Conservation (phyloP, 2,329 filamentous ascomycete species). For the Colletotrichum destructivum region DNA sequence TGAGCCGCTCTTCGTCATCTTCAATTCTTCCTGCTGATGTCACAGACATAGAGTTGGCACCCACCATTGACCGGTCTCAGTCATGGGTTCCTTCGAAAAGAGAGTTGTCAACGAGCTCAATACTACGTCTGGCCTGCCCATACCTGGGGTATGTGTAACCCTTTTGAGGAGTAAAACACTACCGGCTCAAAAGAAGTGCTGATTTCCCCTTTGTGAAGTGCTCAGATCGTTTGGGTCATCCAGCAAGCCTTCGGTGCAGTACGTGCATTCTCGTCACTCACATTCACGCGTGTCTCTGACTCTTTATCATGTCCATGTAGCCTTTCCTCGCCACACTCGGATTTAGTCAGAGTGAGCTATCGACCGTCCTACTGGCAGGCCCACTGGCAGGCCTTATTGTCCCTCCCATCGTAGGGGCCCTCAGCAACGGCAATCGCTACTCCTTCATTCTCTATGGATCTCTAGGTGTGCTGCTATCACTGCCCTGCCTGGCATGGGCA, state of each 20-base stretch:
- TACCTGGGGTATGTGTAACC: background rate
- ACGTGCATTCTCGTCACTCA: background rate
- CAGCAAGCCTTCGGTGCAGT: background rate
- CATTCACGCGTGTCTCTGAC: background rate
- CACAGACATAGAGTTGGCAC: too few relatives aligned
- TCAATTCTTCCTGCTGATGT: too few relatives aligned
- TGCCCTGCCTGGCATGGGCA: background rate
- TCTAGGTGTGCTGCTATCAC: background rate
- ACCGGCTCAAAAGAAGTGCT: too few relatives aligned
- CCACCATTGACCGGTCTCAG: too few relatives aligned
- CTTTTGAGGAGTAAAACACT: too few relatives aligned
- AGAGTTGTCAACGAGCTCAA: too few relatives aligned
- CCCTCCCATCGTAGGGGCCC: background rate
- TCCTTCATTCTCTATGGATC: background rate
- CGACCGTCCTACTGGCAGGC: background rate
- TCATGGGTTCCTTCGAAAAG: too few relatives aligned
- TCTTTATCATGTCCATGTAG: background rate
- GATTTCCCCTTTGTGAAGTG: background rate
- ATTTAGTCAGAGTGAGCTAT: background rate
- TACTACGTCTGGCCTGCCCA: background rate
- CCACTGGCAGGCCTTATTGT: background rate
- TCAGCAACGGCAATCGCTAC: background rate
- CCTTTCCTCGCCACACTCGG: background rate
- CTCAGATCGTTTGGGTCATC: slow-evolving; percentile 3
- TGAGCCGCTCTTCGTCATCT: too few relatives aligned